Evolutionary conservation across 2,329 filamentous ascomycete genomes (phyloP), one percentile per base, ranked within the genome.

Genomic region (Endocalyx cinctus): DNA sequence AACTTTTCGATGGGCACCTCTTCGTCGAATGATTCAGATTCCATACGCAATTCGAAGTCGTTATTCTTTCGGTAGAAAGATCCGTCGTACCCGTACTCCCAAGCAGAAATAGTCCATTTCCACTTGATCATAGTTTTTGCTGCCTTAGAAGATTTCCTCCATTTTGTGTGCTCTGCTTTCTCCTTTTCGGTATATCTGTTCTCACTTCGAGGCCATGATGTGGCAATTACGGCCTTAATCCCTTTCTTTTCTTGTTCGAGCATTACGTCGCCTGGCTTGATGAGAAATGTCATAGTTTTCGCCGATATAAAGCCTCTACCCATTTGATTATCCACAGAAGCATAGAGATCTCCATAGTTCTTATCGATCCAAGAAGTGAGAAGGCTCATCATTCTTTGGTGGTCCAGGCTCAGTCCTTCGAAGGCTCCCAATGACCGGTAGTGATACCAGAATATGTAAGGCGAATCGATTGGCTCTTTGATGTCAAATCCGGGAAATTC

Each of bases 371-470:
- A 40, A 11, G 27, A 17, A 6, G 30, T 40, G 11, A 43, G 22
- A 4, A 25, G 11, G 10, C 15, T 12, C 17, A 40, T 30, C 20
- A 39, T 19, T 7, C 6, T 11, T 20, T 17, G 13, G 26, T 40
- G 31, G 19, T 20, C 11, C 4, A 18, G 19, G 16, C 12, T 20
- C 17, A 40, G 10, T 11, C 18, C 17, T 6, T 30, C 4, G 12
- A 28, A 20, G 14, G 20, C 17, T 4, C 25, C 13, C 4, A 17
- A 22, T 16, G 25, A 31, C n/a, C 39, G 18, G 19, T 34, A 41
- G 26, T 35, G 29, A 15, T 35, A 41, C 39, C 39, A 41, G 19
- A 36, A 41, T 3, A 35, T 14, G 22, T 33, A 41, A 5, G 39
- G 39, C 4, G 37, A 17, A 10, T 6, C 2, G 12, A 39, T 19